Percentiles rank a stretch among this genome's conserved stretches.
phyloP scores from a whole-genome alignment of 2,329 filamentous ascomycete genomes.

The Aureobasidium namibiae region DNA sequence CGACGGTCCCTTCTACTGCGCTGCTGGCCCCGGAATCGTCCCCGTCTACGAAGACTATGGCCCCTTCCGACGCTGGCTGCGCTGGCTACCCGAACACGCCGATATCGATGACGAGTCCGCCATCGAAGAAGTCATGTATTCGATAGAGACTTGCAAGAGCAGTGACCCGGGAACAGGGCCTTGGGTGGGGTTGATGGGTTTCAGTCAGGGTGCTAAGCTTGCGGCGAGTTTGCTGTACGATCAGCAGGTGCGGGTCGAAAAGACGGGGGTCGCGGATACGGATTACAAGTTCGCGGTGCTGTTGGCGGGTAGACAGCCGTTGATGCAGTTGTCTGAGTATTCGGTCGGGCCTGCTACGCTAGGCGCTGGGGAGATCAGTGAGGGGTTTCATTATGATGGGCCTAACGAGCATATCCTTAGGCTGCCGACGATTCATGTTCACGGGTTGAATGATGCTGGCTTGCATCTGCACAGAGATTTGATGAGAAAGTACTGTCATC shows the following conservation, averaged over 20 bases:
- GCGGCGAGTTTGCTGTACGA: slow-evolving; percentile 40
- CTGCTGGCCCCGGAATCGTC: slow-evolving; percentile 54
- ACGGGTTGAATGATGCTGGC: slow-evolving; percentile 54
- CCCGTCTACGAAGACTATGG: slow-evolving; percentile 57
- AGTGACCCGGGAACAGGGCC: slow-evolving; percentile 36
- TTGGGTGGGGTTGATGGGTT: slow-evolving; percentile 44
- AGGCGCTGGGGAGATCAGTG: slow-evolving; percentile 34
- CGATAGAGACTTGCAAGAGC: slow-evolving; percentile 37
- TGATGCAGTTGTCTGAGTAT: slow-evolving; percentile 45
- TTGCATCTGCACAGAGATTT: slow-evolving; percentile 51
- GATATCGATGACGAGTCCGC: slow-evolving; percentile 43
- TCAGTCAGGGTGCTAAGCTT: slow-evolving; percentile 43
- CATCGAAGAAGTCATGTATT: slow-evolving; percentile 39
- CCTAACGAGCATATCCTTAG: slow-evolving; percentile 41
- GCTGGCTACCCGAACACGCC: slow-evolving; percentile 53
- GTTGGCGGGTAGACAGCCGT: slow-evolving; percentile 53
- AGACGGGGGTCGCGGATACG: slow-evolving; percentile 28
- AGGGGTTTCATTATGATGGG: slow-evolving; percentile 37
- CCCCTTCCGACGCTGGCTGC: slow-evolving; percentile 58
- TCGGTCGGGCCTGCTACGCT: slow-evolving; percentile 31
- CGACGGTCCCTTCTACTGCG: slow-evolving; percentile 58
- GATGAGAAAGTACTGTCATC: slow-evolving; percentile 51
- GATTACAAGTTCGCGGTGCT: slow-evolving; percentile 54
- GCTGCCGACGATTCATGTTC: slow-evolving; percentile 59
- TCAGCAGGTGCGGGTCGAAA: slow-evolving; percentile 49